Evolutionary conservation across 1,284 basidiomycete genomes (phyloP).

Genomic region (Abortiporus biennis): DNA sequence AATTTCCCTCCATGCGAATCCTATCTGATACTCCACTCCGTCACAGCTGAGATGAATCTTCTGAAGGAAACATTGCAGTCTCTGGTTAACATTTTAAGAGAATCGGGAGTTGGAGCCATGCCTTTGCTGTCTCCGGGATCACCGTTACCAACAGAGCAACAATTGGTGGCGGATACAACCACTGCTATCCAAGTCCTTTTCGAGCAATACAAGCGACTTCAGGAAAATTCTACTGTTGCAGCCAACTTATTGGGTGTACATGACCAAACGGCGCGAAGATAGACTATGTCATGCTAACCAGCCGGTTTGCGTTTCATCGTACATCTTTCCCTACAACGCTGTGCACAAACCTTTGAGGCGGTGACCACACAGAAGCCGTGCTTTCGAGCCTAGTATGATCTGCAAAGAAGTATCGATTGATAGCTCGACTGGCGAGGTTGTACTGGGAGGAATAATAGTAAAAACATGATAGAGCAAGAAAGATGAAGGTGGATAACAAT

Average conservation of each 20-base stretch:
- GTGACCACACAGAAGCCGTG: too few species aligned
- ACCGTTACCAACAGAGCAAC: constrained; percentile 22
- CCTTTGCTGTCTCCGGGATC: constrained; percentile 30
- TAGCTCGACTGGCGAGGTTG: too few species aligned
- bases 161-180: constrained; percentile 30
- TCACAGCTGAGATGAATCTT: constrained; percentile 34
- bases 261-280: constrained; percentile 14
- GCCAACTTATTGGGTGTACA: constrained; percentile 26
- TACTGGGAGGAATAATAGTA: too few species aligned
- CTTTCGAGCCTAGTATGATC: too few species aligned
- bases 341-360: too few species aligned
- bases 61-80: constrained; percentile 39
- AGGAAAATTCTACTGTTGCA: constrained; percentile 37
- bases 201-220: constrained; percentile 32
- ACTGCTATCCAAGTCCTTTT: constrained; percentile 33
- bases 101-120: constrained; percentile 47
- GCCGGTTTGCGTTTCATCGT: too few species aligned
- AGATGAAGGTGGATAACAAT: too few species aligned
- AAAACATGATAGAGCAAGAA: too few species aligned
- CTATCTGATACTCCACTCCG: constrained; percentile 2
- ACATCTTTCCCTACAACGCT: too few species aligned
- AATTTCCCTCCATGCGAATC: constrained; percentile 9
- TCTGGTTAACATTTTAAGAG: constrained; percentile 38
- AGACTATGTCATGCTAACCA: too few species aligned
- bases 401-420: too few species aligned